Evolutionary conservation across 768 basidiomycete species (phyloP).

Genomic region (Leccinellum rugosiceps): DNA sequence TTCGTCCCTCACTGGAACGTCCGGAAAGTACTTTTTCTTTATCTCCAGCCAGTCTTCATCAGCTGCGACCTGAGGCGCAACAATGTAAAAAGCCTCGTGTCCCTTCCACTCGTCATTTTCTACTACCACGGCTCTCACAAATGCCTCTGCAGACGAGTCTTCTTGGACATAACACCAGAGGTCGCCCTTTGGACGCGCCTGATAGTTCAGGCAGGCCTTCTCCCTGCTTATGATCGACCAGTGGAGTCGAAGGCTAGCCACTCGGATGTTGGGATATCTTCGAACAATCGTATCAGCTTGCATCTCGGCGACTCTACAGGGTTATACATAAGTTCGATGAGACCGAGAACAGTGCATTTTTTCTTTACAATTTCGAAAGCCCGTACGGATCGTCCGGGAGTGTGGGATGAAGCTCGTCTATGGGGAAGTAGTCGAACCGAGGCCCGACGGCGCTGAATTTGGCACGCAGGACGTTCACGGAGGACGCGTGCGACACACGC

Average conservation of each 20-base stretch:
- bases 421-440: background rate
- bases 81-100: too few species aligned
- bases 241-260: background rate
- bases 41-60: too few species aligned
- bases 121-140: too few species aligned
- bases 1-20: too few species aligned
- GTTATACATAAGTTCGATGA: background rate
- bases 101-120: too few species aligned
- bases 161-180: conserved; percentile 57
- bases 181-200: background rate
- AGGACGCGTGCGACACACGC: conserved; percentile 57
- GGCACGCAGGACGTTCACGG: background rate
- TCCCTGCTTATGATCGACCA: background rate
- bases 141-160: too few species aligned
- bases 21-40: too few species aligned
- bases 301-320: background rate
- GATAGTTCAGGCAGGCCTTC: background rate
- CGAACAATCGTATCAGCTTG: background rate
- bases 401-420: background rate
- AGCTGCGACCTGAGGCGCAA: too few species aligned
- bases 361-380: background rate
- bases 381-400: background rate
- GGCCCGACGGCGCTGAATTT: background rate
- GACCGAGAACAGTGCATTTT: background rate
- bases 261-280: background rate